Percentiles rank a stretch among this genome's conserved stretches.
phyloP scores from a whole-genome alignment of 805 yeast species.

The Dipodascopsis tothii region DNA sequence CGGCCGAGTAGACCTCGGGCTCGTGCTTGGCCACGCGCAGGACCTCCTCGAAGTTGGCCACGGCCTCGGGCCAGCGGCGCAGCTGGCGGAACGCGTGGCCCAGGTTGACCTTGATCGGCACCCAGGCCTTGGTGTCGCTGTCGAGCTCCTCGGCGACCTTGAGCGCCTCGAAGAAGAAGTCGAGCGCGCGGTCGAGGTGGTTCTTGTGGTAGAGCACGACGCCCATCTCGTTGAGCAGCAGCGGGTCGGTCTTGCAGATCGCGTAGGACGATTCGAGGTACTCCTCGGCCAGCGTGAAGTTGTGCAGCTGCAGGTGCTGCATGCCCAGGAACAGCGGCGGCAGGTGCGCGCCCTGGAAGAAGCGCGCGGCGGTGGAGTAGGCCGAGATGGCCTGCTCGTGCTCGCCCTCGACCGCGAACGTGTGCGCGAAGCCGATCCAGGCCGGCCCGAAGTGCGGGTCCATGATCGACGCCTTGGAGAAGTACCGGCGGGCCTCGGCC shows the following conservation, averaged over 20 bases:
- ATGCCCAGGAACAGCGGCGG: constrained; percentile 88
- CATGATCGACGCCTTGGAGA: constrained; percentile 79
- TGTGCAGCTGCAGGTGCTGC: constrained; percentile 89
- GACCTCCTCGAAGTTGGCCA: constrained; percentile 70
- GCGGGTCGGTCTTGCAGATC: constrained; percentile 78
- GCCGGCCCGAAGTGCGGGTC: constrained; percentile 90
- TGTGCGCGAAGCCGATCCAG: constrained; percentile 97
- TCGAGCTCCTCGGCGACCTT: constrained; percentile 59
- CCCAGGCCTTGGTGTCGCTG: constrained; percentile 75
- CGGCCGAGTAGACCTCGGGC: constrained; percentile 68
- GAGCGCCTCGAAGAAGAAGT: constrained; percentile 61
- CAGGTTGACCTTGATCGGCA: constrained; percentile 74
- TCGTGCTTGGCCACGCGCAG: constrained; percentile 61
- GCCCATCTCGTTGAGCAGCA: constrained; percentile 84
- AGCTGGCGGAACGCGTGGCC: constrained; percentile 80
- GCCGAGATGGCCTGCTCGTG: constrained; percentile 98
- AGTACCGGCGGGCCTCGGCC: constrained; percentile 76
- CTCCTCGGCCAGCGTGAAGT: constrained; percentile 75
- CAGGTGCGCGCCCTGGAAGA: constrained; percentile 68
- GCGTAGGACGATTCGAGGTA: constrained; percentile 67
- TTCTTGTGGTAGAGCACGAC: constrained; percentile 77
- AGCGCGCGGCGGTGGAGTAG: constrained; percentile 86
- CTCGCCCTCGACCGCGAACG: constrained; percentile 96
- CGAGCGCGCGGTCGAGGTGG: constrained; percentile 61
- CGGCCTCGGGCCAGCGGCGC: constrained; percentile 55